Conservation (phyloP, 1,139 yeast genomes). For the Cylindricascospora bacillispora region DNA sequence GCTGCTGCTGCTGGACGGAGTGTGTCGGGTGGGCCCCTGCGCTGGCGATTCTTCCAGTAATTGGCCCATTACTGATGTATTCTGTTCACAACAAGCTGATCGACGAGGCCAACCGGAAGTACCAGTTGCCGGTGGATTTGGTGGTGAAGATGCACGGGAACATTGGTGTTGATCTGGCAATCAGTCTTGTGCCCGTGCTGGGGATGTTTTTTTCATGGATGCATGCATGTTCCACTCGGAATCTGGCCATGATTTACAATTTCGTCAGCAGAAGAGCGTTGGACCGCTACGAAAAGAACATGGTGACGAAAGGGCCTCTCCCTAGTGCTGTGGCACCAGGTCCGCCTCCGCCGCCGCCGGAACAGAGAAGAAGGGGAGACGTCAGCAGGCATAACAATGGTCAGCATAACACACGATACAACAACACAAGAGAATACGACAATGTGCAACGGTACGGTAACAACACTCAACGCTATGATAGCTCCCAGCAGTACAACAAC, state of each 20-base stretch:
- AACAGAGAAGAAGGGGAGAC: no score
- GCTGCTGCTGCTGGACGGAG: conserved; percentile 68
- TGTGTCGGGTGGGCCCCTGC: conserved; percentile 65
- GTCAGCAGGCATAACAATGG: no score
- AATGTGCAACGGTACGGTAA: no score
- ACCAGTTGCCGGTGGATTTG: conserved; percentile 46
- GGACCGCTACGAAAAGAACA: no score
- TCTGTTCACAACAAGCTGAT: conserved; percentile 59
- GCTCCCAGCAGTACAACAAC: no score
- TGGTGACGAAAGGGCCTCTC: no score
- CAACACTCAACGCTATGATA: no score
- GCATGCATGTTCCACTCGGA: conserved; percentile 78
- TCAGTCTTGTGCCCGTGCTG: conserved; percentile 65
- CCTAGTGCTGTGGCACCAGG: no score
- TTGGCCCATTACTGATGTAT: conserved; percentile 77
- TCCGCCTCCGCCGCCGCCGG: no score
- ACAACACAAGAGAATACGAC: no score
- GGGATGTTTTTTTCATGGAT: conserved; percentile 72
- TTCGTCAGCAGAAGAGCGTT: no score
- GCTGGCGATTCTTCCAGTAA: conserved; percentile 54
- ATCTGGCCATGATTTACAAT: conserved; percentile 63
- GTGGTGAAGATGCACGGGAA: conserved; percentile 63
- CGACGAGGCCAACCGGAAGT: conserved; percentile 40
- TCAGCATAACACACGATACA: no score
- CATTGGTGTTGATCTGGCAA: conserved; percentile 55